phyloP scores from a whole-genome alignment of 2,329 filamentous ascomycete genomes.

The Nemania sp. region DNA sequence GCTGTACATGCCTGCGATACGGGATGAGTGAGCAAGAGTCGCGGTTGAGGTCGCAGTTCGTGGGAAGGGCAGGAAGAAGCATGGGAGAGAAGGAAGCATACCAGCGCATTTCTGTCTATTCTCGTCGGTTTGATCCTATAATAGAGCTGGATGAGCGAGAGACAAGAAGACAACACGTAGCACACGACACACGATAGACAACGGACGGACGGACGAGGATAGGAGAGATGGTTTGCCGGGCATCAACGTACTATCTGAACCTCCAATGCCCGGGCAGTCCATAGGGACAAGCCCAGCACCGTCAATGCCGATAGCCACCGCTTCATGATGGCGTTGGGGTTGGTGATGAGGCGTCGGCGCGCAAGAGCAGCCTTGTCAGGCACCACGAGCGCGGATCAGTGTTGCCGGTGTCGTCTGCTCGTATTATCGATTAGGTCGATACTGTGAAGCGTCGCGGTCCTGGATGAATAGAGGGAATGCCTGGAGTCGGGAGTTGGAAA shows the following conservation, averaged over 20 bases:
- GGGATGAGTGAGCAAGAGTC: conserved; percentile 13
- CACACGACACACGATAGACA: too few relatives aligned
- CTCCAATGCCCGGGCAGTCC: conserved; percentile 61
- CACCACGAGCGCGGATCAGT: conserved; percentile 20
- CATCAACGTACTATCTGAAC: conserved; percentile 57
- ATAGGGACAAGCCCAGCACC: conserved; percentile 58
- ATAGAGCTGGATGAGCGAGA: conserved; percentile 22
- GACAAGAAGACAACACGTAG: not conserved
- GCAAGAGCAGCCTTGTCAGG: conserved; percentile 38
- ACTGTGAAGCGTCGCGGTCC: not conserved
- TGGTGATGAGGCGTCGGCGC: conserved; percentile 32
- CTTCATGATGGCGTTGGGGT: conserved; percentile 53
- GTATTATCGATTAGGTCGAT: not conserved
- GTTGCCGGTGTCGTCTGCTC: not conserved
- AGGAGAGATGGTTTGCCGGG: conserved; percentile 5
- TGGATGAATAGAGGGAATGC: not conserved
- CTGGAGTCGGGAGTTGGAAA: conserved; percentile 2
- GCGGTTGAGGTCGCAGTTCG: not conserved
- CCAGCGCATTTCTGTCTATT: conserved; percentile 80
- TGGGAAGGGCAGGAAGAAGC: not conserved
- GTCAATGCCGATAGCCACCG: conserved; percentile 55
- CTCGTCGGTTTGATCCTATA: conserved; percentile 73
- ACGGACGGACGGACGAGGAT: not conserved
- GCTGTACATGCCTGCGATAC: conserved; percentile 82
- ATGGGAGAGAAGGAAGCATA: conserved; percentile 40